These are phyloP conservation scores for Delitschia confertaspora DNA, from an alignment of 495 filamentous ascomycete genomes.

Conservation along the genomic window DNA sequence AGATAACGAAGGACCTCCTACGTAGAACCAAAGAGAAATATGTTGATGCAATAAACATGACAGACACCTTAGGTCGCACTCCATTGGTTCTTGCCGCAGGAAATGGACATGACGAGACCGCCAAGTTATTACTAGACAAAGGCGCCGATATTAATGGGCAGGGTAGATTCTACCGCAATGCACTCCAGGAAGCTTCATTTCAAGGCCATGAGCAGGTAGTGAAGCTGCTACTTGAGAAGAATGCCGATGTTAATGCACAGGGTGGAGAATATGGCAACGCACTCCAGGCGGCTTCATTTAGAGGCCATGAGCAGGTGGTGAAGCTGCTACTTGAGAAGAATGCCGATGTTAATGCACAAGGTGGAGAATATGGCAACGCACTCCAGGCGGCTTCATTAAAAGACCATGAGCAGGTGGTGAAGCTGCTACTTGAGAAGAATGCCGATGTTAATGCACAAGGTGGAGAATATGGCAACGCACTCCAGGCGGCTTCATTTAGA, in stretches of 20 bases:
- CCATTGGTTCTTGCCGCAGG: slow-evolving; percentile 28
- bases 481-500: slow-evolving; percentile 19
- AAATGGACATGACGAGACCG: slow-evolving; percentile 26
- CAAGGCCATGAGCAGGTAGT: slow-evolving; percentile 6
- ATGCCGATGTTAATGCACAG: slow-evolving; percentile 18
- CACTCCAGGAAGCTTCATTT: slow-evolving; percentile 10
- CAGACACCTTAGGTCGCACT: slow-evolving; percentile 22
- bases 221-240: slow-evolving; percentile 13
- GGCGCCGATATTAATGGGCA: slow-evolving; percentile 12
- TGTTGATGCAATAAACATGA: slow-evolving; percentile 22
- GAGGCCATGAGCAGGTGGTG: slow-evolving; percentile 12
- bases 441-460: slow-evolving; percentile 21
- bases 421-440: slow-evolving; percentile 12
- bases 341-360: slow-evolving; percentile 19
- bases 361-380: slow-evolving; percentile 17
- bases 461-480: slow-evolving; percentile 20
- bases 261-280: slow-evolving; percentile 17
- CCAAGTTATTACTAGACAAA: slow-evolving; percentile 4
- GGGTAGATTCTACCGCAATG: not conserved
- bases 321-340: slow-evolving; percentile 19
- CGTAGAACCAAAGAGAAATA: not conserved
- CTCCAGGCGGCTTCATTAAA: slow-evolving; percentile 14
- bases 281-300: slow-evolving; percentile 5
- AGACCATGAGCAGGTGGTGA: slow-evolving; percentile 9
- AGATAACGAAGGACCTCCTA: slow-evolving; percentile 4